Evolutionary conservation across 2,329 filamentous ascomycete genomes (phyloP).

Genomic region (Aspergillus brunneoviolaceus): DNA sequence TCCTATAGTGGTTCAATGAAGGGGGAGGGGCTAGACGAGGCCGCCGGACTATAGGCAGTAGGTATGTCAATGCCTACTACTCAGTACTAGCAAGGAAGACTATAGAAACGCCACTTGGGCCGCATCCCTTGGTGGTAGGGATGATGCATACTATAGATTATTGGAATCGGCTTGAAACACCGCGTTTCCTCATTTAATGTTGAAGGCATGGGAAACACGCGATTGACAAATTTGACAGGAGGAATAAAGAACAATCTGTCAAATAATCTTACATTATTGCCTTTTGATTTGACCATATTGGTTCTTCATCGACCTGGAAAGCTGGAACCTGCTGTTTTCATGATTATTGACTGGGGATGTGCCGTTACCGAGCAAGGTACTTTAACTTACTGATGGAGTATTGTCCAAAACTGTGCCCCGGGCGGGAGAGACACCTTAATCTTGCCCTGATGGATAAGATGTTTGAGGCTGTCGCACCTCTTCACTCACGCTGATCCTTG

Average conservation of each 20-base stretch:
- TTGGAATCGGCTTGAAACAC: neutral
- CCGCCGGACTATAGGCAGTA: neutral
- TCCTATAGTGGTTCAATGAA: no score
- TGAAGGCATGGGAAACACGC: neutral
- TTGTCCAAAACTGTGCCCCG: no score
- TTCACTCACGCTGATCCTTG: no score
- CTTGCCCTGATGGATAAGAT: no score
- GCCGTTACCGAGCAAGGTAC: no score
- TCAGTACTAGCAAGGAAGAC: neutral
- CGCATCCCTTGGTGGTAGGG: constrained; percentile 10
- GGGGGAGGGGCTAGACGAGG: neutral
- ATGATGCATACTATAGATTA: neutral
- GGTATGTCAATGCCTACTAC: constrained; percentile 6
- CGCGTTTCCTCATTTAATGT: neutral
- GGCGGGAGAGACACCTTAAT: no score
- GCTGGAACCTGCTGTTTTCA: no score
- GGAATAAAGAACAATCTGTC: neutral
- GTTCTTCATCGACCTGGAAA: no score
- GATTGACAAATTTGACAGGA: neutral
- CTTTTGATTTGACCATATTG: no score
- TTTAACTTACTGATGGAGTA: no score
- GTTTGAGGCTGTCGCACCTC: no score
- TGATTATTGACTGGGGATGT: no score
- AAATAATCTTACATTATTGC: neutral
- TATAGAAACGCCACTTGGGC: constrained; percentile 18